Conservation (phyloP, 495 filamentous ascomycete genomes). For the Rhypophila decipiens region DNA sequence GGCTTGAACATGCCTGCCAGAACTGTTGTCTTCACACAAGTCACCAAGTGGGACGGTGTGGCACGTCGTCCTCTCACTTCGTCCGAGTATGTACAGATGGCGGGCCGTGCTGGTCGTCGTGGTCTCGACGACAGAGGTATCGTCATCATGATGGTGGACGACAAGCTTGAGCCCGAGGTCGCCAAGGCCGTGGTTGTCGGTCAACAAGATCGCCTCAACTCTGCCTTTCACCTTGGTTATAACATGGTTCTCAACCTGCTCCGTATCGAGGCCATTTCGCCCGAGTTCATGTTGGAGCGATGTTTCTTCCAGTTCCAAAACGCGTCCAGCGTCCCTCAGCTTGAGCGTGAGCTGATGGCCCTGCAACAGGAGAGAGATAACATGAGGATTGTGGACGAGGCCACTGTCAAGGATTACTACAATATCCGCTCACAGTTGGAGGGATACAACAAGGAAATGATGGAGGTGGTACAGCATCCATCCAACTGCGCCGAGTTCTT, state of each 20-base stretch:
- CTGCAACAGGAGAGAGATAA: slow-evolving; percentile 65
- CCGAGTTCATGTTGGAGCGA: slow-evolving; percentile 91
- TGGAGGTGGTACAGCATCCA: slow-evolving; percentile 82
- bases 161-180: slow-evolving; percentile 89
- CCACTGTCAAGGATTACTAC: slow-evolving; percentile 86
- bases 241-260: slow-evolving; percentile 98
- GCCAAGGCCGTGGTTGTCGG: slow-evolving; percentile 93
- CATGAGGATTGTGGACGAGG: slow-evolving; percentile 76
- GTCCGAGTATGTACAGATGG: slow-evolving; percentile 98
- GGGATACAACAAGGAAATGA: slow-evolving; percentile 77
- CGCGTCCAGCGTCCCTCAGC: slow-evolving; percentile 68
- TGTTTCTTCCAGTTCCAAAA: slow-evolving; percentile 99
- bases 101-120: slow-evolving; percentile 88
- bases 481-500: slow-evolving; percentile 74
- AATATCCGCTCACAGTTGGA: slow-evolving; percentile 74
- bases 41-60: slow-evolving; percentile 90
- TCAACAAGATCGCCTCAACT: slow-evolving; percentile 93
- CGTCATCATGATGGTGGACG: slow-evolving; percentile 98
- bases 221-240: slow-evolving; percentile 96
- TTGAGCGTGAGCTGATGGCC: slow-evolving; percentile 73
- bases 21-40: slow-evolving; percentile 95
- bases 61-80: slow-evolving; percentile 78
- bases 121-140: slow-evolving; percentile 97
- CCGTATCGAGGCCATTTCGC: slow-evolving; percentile 91
- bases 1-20: slow-evolving; percentile 99